Evolutionary conservation across 805 yeast species (phyloP).

Genomic region (Pichia nanzhaoensis): DNA sequence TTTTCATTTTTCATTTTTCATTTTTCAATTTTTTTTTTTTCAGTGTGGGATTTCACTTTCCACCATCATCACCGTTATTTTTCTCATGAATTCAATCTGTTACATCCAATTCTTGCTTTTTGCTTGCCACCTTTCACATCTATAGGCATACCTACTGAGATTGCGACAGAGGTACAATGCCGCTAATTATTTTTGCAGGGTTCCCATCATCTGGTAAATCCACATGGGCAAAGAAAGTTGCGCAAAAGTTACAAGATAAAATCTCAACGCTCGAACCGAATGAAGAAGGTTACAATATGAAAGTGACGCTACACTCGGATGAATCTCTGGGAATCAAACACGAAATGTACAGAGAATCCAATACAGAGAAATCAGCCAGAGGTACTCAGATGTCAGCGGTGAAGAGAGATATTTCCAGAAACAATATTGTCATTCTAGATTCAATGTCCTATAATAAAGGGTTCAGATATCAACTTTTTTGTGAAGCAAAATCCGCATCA

Average conservation of each 20-base stretch:
- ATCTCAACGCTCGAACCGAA: conserved; percentile 35
- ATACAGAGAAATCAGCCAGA: conserved; percentile 72
- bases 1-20: too few relatives aligned
- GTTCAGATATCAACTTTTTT: conserved; percentile 85
- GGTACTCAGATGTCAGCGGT: conserved; percentile 86
- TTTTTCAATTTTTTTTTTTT: too few relatives aligned
- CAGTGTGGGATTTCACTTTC: too few relatives aligned
- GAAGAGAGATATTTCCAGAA: conserved; percentile 65
- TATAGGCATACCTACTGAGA: neutral
- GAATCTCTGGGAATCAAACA: conserved; percentile 69
- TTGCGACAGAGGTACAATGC: conserved; percentile 45
- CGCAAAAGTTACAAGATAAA: conserved; percentile 38
- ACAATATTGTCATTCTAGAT: conserved; percentile 76
- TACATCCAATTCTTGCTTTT: too few relatives aligned
- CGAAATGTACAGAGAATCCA: conserved; percentile 61
- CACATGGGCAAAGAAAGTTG: conserved; percentile 57
- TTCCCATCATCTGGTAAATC: conserved; percentile 83
- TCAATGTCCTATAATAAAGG: conserved; percentile 89
- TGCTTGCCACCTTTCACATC: too few relatives aligned
- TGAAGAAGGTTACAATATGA: conserved; percentile 48
- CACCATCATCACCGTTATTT: too few relatives aligned
- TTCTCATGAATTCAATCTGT: too few relatives aligned
- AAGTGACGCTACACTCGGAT: conserved; percentile 68
- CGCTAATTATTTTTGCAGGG: conserved; percentile 77
- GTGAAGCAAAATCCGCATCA: conserved; percentile 81